phyloP scores from a whole-genome alignment of 1,284 basidiomycete species.

The Malassezia caprae region DNA sequence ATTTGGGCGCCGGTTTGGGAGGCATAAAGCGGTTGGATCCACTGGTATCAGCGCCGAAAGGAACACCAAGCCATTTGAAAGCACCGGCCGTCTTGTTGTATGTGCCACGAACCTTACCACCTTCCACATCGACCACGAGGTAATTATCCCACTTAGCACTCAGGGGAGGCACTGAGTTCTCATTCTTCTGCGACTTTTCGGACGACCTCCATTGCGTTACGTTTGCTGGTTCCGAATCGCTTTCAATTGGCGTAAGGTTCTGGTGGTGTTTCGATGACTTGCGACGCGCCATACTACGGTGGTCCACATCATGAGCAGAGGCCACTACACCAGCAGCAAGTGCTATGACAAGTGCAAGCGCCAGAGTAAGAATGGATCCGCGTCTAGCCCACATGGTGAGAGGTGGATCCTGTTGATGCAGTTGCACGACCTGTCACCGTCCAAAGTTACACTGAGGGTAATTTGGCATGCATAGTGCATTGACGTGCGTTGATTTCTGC shows the following conservation, averaged over 20 bases:
- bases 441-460: background rate
- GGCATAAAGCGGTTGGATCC: conserved; percentile 17
- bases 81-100: conserved; percentile 5
- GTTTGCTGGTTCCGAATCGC: background rate
- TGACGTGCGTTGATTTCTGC: background rate
- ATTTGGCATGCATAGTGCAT: background rate
- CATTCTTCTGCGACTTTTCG: background rate
- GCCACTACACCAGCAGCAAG: background rate
- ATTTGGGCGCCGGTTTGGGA: conserved; percentile 6
- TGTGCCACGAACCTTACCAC: conserved; percentile 12
- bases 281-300: background rate
- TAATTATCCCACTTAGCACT: conserved; percentile 29
- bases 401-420: background rate
- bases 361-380: background rate
- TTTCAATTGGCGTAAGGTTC: background rate
- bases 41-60: conserved; percentile 14
- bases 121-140: conserved; percentile 14
- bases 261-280: background rate
- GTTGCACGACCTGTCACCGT: background rate
- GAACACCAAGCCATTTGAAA: conserved; percentile 17
- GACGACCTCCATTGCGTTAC: background rate
- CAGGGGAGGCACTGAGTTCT: background rate
- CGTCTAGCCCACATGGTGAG: background rate
- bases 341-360: background rate
- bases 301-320: background rate